Conservation (phyloP, 768 basidiomycete genomes). For the Termitomyces sp. region DNA sequence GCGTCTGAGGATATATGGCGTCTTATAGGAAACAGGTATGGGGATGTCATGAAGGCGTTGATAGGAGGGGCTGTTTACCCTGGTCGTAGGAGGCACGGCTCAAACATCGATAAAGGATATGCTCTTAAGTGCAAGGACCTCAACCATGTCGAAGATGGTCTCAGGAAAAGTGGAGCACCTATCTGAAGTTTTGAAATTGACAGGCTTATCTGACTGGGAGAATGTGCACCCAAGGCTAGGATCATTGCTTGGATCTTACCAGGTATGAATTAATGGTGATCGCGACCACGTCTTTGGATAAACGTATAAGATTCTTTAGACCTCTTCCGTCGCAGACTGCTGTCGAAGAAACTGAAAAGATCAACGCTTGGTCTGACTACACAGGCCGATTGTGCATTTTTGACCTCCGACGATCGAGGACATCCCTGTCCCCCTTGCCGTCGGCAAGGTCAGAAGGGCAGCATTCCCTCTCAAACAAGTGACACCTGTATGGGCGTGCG, state of each 20-base stretch:
- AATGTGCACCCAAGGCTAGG: conserved; percentile 17
- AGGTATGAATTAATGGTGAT: conserved; percentile 20
- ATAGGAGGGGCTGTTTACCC: not conserved
- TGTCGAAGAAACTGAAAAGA: conserved; percentile 4
- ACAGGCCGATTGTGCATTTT: conserved; percentile 15
- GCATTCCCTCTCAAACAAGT: conserved; percentile 11
- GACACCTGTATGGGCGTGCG: not conserved
- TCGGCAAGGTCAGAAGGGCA: conserved; percentile 15
- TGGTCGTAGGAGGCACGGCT: not conserved
- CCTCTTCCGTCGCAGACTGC: conserved; percentile 10
- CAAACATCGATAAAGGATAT: not conserved
- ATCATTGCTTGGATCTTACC: not conserved
- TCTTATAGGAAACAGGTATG: conserved; percentile 27
- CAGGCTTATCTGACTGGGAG: conserved; percentile 16
- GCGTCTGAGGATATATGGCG: conserved; percentile 22
- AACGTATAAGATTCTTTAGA: conserved; percentile 18
- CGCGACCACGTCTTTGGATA: conserved; percentile 11
- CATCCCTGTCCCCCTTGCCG: conserved; percentile 18
- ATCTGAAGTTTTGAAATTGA: conserved; percentile 11
- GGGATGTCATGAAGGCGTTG: conserved; percentile 25
- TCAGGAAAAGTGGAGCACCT: conserved; percentile 12
- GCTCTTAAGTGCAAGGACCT: too few species aligned
- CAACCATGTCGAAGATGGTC: conserved; percentile 18
- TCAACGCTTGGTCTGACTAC: conserved; percentile 18
- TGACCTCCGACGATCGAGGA: conserved; percentile 17